Percentiles rank a stretch among this genome's conserved stretches.
Evolutionary conservation across 495 filamentous ascomycete genomes (phyloP).

Genomic region (Daldinia grandis): DNA sequence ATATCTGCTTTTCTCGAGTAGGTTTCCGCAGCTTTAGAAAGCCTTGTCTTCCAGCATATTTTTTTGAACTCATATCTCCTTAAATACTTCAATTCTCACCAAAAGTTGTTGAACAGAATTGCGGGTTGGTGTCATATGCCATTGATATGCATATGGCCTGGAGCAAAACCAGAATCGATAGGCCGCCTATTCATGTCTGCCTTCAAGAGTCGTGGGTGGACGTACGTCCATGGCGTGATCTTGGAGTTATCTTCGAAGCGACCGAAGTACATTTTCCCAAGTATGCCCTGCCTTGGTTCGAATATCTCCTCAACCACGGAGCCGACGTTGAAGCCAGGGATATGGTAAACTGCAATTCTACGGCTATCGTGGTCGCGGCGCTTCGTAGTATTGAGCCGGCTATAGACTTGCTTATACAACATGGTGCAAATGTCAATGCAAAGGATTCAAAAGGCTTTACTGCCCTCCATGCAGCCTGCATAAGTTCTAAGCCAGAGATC

Average conservation of each 20-base stretch:
- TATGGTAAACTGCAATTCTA: not conserved
- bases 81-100: not conserved
- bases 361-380: slow-evolving; percentile 9
- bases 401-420: slow-evolving; percentile 9
- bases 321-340: slow-evolving; percentile 7
- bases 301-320: not conserved
- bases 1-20: not conserved
- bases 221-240: slow-evolving; percentile 2
- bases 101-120: too few species aligned
- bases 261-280: not conserved
- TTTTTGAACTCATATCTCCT: not conserved
- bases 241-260: not conserved
- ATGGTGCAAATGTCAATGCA: slow-evolving; percentile 15
- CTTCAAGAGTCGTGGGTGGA: not conserved
- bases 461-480: slow-evolving; percentile 12
- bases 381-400: not conserved
- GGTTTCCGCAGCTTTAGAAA: not conserved
- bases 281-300: not conserved
- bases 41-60: not conserved
- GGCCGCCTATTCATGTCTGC: slow-evolving; percentile 17
- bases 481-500: not conserved
- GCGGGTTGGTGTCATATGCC: slow-evolving; percentile 6
- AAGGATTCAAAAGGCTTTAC: slow-evolving; percentile 6
- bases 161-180: not conserved
- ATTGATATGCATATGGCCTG: slow-evolving; percentile 2